phyloP scores from a whole-genome alignment of 192 early-diverging fungal species.

The Coemansia pectinata region DNA sequence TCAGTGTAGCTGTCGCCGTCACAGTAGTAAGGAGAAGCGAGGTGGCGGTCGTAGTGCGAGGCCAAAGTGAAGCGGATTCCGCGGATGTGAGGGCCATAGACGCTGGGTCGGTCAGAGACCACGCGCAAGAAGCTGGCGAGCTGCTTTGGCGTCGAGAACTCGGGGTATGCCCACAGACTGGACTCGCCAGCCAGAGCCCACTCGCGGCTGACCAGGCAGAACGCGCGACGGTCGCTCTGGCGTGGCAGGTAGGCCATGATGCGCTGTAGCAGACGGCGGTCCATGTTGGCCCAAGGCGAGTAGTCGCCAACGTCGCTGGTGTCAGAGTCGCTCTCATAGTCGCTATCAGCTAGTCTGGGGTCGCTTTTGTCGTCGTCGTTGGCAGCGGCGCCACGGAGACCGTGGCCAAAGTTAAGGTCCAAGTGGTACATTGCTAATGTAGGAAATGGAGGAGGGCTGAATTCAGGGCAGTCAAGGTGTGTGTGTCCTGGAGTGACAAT shows the following conservation, averaged over 20 bases:
- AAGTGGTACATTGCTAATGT: conserved; percentile 24
- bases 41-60: conserved; percentile 48
- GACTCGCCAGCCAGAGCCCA: conserved; percentile 40
- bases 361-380: conserved; percentile 13
- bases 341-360: conserved; percentile 14
- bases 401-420: conserved; percentile 40
- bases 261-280: conserved; percentile 42
- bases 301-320: conserved; percentile 12
- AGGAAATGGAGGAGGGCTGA: not conserved
- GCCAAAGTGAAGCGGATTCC: conserved; percentile 46
- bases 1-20: conserved; percentile 16
- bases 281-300: conserved; percentile 30
- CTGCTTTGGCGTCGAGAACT: conserved; percentile 42
- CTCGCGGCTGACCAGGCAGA: conserved; percentile 44
- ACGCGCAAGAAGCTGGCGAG: conserved; percentile 34
- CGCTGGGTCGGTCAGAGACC: conserved; percentile 19
- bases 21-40: conserved; percentile 20
- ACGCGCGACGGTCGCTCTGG: conserved; percentile 38
- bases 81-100: conserved; percentile 34
- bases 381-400: conserved; percentile 6
- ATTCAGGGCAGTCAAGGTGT: conserved; percentile 1
- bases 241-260: conserved; percentile 32
- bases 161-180: conserved; percentile 45
- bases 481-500: not conserved
- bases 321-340: conserved; percentile 38